These are phyloP conservation scores for Lactarius hengduanensis DNA, from an alignment of 768 basidiomycete genomes.

Conservation along the genomic window DNA sequence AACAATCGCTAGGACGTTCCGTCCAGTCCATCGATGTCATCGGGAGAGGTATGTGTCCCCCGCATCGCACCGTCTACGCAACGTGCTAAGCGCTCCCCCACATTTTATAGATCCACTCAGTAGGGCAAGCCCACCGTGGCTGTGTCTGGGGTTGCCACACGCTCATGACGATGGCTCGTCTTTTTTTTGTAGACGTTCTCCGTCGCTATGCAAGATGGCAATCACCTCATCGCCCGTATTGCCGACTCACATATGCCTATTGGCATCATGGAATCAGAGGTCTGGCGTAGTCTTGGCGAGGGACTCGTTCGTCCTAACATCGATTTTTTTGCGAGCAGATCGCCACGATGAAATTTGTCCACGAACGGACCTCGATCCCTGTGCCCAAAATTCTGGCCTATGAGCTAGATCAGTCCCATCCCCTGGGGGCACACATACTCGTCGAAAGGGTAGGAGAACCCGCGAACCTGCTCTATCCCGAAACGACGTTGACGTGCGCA, in stretches of 20 bases:
- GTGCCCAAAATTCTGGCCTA: slow-evolving; percentile 31
- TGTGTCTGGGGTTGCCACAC: slow-evolving; percentile 9
- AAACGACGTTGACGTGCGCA: neutral
- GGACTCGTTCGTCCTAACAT: neutral
- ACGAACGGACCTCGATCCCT: slow-evolving; percentile 34
- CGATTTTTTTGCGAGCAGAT: slow-evolving; percentile 26
- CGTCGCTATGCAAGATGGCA: slow-evolving; percentile 30
- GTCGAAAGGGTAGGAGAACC: slow-evolving; percentile 32
- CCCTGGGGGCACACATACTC: slow-evolving; percentile 31
- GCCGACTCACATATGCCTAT: slow-evolving; percentile 25
- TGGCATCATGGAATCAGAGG: slow-evolving; percentile 30
- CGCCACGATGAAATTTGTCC: slow-evolving; percentile 35
- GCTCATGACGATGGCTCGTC: slow-evolving; percentile 10
- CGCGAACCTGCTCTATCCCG: neutral
- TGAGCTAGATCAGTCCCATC: slow-evolving; percentile 21
- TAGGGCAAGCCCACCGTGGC: slow-evolving; percentile 15
- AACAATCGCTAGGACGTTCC: slow-evolving; percentile 18
- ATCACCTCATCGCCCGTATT: slow-evolving; percentile 30
- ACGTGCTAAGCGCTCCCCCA: neutral
- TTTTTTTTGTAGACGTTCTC: slow-evolving; percentile 29
- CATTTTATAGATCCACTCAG: slow-evolving; percentile 16
- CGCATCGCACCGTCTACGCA: neutral
- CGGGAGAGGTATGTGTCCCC: slow-evolving; percentile 29
- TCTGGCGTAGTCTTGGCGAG: slow-evolving; percentile 3
- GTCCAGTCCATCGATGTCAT: slow-evolving; percentile 31